phyloP scores from a whole-genome alignment of 2,329 filamentous ascomycete genomes.

The Neonectria coccinea region DNA sequence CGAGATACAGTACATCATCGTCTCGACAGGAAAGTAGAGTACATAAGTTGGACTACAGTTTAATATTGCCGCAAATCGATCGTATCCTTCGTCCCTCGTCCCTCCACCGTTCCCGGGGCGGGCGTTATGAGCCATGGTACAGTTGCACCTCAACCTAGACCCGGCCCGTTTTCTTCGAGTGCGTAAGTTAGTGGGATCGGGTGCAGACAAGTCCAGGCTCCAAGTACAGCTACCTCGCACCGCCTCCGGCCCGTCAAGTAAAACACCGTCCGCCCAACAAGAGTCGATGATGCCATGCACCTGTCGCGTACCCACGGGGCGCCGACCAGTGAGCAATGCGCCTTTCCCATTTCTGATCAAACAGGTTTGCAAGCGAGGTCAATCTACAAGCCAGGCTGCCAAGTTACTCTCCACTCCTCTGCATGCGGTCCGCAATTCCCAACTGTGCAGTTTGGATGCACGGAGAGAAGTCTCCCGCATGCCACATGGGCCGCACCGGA shows the following conservation, averaged over 20 bases:
- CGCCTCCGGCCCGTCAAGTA: background rate
- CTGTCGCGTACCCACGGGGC: constrained; percentile 33
- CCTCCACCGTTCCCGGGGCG: constrained; percentile 5
- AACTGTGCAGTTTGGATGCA: background rate
- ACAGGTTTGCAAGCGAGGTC: constrained; percentile 1
- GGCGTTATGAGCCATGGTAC: background rate
- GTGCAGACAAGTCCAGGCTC: background rate
- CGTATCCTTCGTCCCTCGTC: background rate
- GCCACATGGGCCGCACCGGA: constrained; percentile 31
- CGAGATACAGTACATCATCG: constrained; percentile 9
- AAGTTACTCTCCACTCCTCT: constrained; percentile 31
- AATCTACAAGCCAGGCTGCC: constrained; percentile 18
- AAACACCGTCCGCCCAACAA: constrained; percentile 12
- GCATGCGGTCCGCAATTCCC: constrained; percentile 21
- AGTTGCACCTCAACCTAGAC: constrained; percentile 7
- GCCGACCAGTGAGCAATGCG: constrained; percentile 25
- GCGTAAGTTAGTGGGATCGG: constrained; percentile 2
- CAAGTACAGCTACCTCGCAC: constrained; percentile 21
- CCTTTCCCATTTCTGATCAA: constrained; percentile 12
- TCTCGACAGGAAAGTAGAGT: background rate
- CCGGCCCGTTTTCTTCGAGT: constrained; percentile 23
- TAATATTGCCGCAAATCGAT: constrained; percentile 25
- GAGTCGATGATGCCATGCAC: constrained; percentile 30
- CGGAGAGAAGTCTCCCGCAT: constrained; percentile 21
- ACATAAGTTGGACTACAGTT: background rate